Conservation (phyloP, 1,139 yeast species). For the Tardiomyces blankii region DNA sequence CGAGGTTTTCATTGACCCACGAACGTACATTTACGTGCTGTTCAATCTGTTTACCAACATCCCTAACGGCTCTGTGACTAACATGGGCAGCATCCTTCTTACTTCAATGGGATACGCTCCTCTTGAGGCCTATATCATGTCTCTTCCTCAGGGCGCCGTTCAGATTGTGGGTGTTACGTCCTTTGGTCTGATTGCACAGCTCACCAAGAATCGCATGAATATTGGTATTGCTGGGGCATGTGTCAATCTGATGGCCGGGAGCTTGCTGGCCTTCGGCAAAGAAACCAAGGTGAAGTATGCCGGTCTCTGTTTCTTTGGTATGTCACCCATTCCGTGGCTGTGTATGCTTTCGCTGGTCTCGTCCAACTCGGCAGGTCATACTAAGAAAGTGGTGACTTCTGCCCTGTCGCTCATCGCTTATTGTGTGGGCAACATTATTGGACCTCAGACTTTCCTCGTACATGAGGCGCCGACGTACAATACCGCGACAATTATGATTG, state of each 20-base stretch:
- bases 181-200: background rate
- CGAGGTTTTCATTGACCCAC: constrained; percentile 30
- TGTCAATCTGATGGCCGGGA: background rate
- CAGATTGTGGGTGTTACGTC: constrained; percentile 1
- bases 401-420: constrained; percentile 41
- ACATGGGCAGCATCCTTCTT: constrained; percentile 31
- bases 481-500: constrained; percentile 29
- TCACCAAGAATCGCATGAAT: background rate
- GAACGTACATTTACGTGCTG: constrained; percentile 38
- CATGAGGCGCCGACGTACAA: constrained; percentile 41
- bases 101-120: constrained; percentile 29
- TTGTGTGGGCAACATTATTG: constrained; percentile 48
- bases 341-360: constrained; percentile 33
- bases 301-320: background rate
- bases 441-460: constrained; percentile 45
- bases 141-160: constrained; percentile 29
- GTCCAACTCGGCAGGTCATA: constrained; percentile 50
- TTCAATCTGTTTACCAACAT: constrained; percentile 12
- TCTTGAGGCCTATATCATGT: constrained; percentile 30
- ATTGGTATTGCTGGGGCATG: background rate
- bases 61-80: constrained; percentile 38
- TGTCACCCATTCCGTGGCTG: background rate
- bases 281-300: background rate
- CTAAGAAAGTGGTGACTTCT: constrained; percentile 40
- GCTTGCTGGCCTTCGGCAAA: background rate